Base-by-base conservation (phyloP, 2,329 filamentous ascomycete genomes). In the Penicillium nordicum region DNA sequence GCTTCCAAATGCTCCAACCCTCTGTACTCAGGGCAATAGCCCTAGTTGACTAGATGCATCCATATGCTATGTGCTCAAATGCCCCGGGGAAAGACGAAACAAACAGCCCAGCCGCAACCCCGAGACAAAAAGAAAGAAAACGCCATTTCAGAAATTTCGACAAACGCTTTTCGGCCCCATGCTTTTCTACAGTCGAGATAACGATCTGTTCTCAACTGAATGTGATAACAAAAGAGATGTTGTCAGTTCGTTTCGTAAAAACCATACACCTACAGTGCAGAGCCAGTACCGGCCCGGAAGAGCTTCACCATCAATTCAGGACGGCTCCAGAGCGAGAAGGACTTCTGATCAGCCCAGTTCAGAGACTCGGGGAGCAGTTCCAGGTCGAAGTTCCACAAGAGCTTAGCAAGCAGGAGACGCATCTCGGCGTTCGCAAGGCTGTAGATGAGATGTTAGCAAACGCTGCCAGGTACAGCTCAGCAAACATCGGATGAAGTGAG, bases 251-350 rank as follows among this genome's bases (percentile, higher is more conserved):
- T 36, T 11, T 46, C 5, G 1, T 46, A 25, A 23, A 34, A 34
- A 27, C 11, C 14, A 5, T 43, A 9, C 14, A n/a, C 14, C 27
- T 29, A 43, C 5, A 43, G 23, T 29, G 16, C 29, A 14, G 29
- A 5, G 10, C 30, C n/a, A 14, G 38, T 3, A 10, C 49, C 49
- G 9, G 51, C 57, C 7, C 49, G 52, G 71, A 25, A 60, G 25
- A 61, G 38, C 8, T 67, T 74, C 21, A 73, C 67, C 57, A 69
- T 69, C 36, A 76, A 44, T 21, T 59, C 50, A 16, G 58, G 57
- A 55, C 76, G 75, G 55, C 72, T 63, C 76, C 76, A 78, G 8
- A 77, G 56, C 4, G 63, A 66, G 42, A 66, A 77, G 0, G 63
- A 66, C 5, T 63, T 49, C 59, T 78, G 75, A 1, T 71, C 57